Evolutionary conservation across 768 basidiomycete genomes (phyloP).

Genomic region (Mycena indigotica): DNA sequence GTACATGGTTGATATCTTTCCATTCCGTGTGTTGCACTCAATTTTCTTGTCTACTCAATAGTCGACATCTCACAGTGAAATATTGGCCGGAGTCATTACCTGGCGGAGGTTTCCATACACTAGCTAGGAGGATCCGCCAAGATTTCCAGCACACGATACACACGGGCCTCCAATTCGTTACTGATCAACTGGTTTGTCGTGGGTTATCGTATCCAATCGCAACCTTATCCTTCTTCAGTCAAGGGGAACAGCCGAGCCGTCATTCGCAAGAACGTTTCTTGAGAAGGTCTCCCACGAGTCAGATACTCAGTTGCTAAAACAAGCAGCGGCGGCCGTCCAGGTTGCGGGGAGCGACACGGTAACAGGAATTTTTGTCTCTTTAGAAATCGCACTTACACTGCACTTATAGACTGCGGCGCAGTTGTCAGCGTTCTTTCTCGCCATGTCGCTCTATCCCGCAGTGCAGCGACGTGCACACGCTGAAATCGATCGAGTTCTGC

Average conservation of each 20-base stretch:
- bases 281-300: neutral
- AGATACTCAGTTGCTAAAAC: constrained; percentile 10
- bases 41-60: too few species aligned
- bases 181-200: too few species aligned
- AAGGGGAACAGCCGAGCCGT: constrained; percentile 1
- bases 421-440: constrained; percentile 9
- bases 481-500: constrained; percentile 36
- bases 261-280: constrained; percentile 4
- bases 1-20: too few species aligned
- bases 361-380: neutral
- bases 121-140: too few species aligned
- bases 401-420: constrained; percentile 1
- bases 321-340: constrained; percentile 12
- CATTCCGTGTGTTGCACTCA: too few species aligned
- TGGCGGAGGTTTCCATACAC: too few species aligned
- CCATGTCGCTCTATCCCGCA: constrained; percentile 27
- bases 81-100: too few species aligned
- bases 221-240: too few species aligned
- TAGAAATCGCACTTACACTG: neutral
- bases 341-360: constrained; percentile 16
- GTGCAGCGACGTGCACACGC: constrained; percentile 36
- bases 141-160: too few species aligned
- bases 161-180: too few species aligned
- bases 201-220: too few species aligned
- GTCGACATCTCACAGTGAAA: too few species aligned